These are phyloP conservation scores for Dianthus caryophyllus DNA, from an alignment of 148 eudicot genomes.

Conservation along the genomic window DNA sequence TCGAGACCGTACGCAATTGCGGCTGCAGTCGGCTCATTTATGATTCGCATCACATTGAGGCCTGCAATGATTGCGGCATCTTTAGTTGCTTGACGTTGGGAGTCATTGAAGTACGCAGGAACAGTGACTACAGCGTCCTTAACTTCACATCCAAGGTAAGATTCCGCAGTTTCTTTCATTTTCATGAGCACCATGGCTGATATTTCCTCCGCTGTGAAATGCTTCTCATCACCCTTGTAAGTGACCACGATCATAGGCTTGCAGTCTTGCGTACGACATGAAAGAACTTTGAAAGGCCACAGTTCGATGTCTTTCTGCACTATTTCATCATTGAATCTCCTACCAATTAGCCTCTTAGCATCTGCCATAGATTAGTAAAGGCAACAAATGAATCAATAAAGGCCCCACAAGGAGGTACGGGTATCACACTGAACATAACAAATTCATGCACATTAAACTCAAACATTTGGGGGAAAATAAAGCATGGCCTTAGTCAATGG, in stretches of 20 bases:
- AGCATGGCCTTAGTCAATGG: no score
- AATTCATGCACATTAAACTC: no score
- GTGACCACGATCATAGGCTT: neutral
- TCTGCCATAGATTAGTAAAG: neutral
- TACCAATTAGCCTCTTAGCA: neutral
- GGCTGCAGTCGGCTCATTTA: constrained; percentile 15
- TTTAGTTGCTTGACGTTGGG: neutral
- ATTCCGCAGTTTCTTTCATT: neutral
- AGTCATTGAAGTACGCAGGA: no score
- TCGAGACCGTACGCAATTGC: constrained; percentile 12
- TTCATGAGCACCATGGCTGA: neutral
- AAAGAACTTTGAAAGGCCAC: neutral
- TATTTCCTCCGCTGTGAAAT: neutral
- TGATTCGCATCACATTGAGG: no score
- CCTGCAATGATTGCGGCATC: neutral
- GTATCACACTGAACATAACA: no score
- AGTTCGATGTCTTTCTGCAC: neutral
- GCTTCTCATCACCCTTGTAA: neutral
- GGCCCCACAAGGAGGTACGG: no score
- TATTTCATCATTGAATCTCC: neutral
- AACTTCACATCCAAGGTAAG: neutral
- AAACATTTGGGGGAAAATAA: no score
- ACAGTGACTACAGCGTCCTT: neutral
- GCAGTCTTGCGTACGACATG: neutral
- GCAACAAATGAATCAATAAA: no score